Base-by-base conservation (phyloP, 176 grass and related monocot species). In the Bonia amplexicaulis region DNA sequence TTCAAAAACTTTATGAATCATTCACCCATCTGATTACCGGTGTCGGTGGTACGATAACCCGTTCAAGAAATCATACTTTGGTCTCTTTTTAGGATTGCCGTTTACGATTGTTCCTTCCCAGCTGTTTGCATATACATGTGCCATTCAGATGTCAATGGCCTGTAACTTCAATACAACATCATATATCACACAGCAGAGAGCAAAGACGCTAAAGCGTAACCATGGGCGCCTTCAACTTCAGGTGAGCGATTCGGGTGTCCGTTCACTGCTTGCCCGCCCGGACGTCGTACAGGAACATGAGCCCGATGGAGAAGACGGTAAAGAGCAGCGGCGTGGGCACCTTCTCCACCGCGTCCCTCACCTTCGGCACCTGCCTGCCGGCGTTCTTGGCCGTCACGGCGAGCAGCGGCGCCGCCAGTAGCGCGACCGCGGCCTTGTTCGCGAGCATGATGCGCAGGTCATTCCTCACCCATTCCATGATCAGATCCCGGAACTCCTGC, bases 261-360 rank as follows among this genome's bases (percentile, higher is more conserved):
- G 60, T 31, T 39, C 62, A 81, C 66, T 65, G 60, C 54, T 47
- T 65, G 10, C 81, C 88, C 40, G 82, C n/a, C 19, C 88, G 29
- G 41, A 76, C 58, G 80, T 88, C 85, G 72, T 89, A 86, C 55
- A 90, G 72, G 67, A 97, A 62, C 17, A 97, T 22, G 12, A 97
- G 72, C 16, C 88, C 92, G 27, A 87, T 35, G 39, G 90, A 94
- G 90, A 88, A 92, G 73, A 91, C 22, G 41, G 81, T 16, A 84
- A 87, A 84, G 51, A 97, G 35, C 5, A 94, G 74, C 67, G 92
- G 80, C 67, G 92, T 83, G 17, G 94, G 92, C 71, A 94, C 90
- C 88, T 87, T 92, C 33, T 94, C 90, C 26, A 92, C 85, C 0
- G 78, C 90, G 60, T 47, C 69, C 65, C 86, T 58, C 15, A 97